Conservation (phyloP, 331 rosid genomes). For the Malus hybrid region DNA sequence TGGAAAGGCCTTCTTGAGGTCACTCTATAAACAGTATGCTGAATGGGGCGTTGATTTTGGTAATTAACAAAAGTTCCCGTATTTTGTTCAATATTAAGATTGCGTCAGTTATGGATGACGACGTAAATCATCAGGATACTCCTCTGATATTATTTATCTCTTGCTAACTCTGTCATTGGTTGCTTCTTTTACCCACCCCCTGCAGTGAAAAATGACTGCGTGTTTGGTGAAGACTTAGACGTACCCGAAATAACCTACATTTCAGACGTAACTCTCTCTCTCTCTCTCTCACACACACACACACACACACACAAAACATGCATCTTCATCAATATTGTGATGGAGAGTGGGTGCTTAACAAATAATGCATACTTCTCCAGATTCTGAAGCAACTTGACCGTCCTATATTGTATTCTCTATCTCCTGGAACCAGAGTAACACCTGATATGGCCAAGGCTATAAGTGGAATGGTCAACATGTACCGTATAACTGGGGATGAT, state of each 20-base stretch:
- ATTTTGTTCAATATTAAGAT: neutral
- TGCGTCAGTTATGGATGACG: neutral
- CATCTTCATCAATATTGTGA: neutral
- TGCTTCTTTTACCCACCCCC: neutral
- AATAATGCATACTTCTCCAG: constrained; percentile 32
- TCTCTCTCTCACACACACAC: neutral
- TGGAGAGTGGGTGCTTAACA: neutral
- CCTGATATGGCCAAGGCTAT: constrained; percentile 71
- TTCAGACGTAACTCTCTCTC: constrained; percentile 45
- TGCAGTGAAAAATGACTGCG: constrained; percentile 92
- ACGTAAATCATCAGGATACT: neutral
- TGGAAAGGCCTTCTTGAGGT: constrained; percentile 77
- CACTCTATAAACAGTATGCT: constrained; percentile 82
- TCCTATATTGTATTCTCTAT: constrained; percentile 64
- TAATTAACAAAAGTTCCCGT: constrained; percentile 6
- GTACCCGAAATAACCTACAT: constrained; percentile 64
- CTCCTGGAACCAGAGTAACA: constrained; percentile 79
- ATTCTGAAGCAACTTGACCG: constrained; percentile 55
- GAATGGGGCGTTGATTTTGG: constrained; percentile 91
- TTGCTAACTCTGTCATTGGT: constrained; percentile 7
- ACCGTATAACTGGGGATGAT: constrained; percentile 87
- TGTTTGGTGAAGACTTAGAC: constrained; percentile 88
- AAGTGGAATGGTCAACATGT: constrained; percentile 73
- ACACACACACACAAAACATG: neutral
- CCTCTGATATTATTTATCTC: neutral